A percentile compares a stretch with the other conserved stretches of the same genome.
These are phyloP conservation scores for Grosmannia serpens DNA, from an alignment of 2,329 filamentous ascomycete genomes.

Conservation along the genomic window DNA sequence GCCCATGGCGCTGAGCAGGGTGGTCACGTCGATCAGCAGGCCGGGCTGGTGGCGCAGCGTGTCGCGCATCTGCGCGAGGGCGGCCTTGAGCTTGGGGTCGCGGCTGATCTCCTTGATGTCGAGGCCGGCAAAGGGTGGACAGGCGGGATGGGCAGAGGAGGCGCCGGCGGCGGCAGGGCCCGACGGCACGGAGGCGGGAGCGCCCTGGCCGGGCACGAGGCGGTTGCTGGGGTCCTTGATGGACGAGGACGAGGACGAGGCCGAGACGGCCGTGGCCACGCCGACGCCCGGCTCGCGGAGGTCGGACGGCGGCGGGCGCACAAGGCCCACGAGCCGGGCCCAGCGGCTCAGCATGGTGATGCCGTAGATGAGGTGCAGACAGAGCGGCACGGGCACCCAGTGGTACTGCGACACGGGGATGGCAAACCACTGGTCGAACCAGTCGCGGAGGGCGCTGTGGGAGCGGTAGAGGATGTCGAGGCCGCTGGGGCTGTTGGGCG, in stretches of 20 bases:
- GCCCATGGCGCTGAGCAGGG: constrained; percentile 29
- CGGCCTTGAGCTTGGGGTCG: constrained; percentile 27
- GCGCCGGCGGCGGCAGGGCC: not conserved
- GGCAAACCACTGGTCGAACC: constrained; percentile 36
- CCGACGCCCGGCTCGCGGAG: not conserved
- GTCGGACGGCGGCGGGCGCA: not conserved
- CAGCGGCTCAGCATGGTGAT: constrained; percentile 38
- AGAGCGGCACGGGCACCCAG: constrained; percentile 32
- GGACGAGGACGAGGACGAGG: not conserved
- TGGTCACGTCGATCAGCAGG: constrained; percentile 31
- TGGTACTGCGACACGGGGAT: constrained; percentile 32
- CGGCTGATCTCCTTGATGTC: constrained; percentile 15
- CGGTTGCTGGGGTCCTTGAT: constrained; percentile 4
- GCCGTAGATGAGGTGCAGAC: constrained; percentile 36
- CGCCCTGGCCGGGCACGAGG: constrained; percentile 6
- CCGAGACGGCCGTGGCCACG: not conserved
- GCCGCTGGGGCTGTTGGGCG: constrained; percentile 22
- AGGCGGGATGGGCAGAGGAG: not conserved
- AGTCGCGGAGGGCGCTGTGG: constrained; percentile 32
- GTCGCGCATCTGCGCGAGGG: constrained; percentile 27
- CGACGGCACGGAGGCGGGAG: not conserved
- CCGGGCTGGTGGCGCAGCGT: constrained; percentile 32
- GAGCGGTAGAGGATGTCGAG: constrained; percentile 40
- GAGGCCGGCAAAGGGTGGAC: not conserved
- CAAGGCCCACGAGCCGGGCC: constrained; percentile 30